A percentile compares a stretch with the other conserved stretches of the same genome.
These are phyloP conservation scores for Coemansia sp. DNA, from an alignment of 192 early-diverging fungal species.

Conservation along the genomic window DNA sequence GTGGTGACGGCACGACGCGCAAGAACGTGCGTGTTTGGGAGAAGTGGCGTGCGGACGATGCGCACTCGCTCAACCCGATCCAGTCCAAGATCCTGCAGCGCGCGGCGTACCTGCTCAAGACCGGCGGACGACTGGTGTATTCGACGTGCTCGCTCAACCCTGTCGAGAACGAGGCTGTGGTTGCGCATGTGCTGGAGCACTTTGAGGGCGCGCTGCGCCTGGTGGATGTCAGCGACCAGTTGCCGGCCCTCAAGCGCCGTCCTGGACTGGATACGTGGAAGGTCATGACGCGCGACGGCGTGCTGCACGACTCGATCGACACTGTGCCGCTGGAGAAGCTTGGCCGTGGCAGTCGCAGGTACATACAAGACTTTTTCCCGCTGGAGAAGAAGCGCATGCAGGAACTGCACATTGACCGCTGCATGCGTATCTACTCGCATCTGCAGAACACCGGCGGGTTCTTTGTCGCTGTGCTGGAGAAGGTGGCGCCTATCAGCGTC, in stretches of 20 bases:
- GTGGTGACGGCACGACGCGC: conserved; percentile 95
- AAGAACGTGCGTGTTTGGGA: conserved; percentile 94
- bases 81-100: conserved; percentile 88
- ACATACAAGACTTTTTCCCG: conserved; percentile 60
- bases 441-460: conserved; percentile 97
- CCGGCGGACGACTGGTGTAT: conserved; percentile 92
- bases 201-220: conserved; percentile 71
- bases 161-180: conserved; percentile 95
- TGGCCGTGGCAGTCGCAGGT: conserved; percentile 42
- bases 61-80: conserved; percentile 75
- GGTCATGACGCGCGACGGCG: conserved; percentile 71
- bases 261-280: conserved; percentile 88
- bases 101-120: conserved; percentile 81
- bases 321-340: conserved; percentile 24
- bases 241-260: conserved; percentile 75
- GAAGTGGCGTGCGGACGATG: conserved; percentile 73
- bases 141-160: conserved; percentile 99
- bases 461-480: conserved; percentile 96
- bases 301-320: conserved; percentile 53
- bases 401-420: conserved; percentile 64
- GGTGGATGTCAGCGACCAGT: conserved; percentile 79
- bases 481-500: conserved; percentile 67
- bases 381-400: conserved; percentile 53
- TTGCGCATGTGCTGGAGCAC: conserved; percentile 71
- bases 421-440: conserved; percentile 88